Evolutionary conservation across 768 basidiomycete genomes (phyloP).

Genomic region (Leccinum fibrillosum): DNA sequence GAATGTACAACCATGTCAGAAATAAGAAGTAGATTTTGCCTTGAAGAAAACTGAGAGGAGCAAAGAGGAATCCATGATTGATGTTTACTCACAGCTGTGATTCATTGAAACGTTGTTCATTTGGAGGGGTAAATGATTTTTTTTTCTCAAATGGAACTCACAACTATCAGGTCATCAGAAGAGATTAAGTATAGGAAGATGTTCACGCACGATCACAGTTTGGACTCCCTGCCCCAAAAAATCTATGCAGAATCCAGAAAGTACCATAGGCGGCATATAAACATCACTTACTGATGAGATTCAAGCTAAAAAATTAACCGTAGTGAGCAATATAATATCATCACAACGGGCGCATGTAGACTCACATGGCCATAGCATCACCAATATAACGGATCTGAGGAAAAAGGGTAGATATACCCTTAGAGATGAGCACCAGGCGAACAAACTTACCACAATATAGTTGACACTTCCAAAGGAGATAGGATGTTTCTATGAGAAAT

Average conservation of each 20-base stretch:
- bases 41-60: neutral
- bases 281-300: constrained; percentile 3
- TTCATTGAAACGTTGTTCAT: neutral
- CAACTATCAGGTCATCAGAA: constrained; percentile 13
- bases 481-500: constrained; percentile 4
- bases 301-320: constrained; percentile 2
- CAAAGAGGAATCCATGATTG: neutral
- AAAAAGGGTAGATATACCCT: neutral
- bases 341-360: neutral
- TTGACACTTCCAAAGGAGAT: constrained; percentile 14
- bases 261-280: neutral
- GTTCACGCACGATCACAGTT: constrained; percentile 6
- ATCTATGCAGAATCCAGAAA: constrained; percentile 2
- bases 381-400: constrained; percentile 12
- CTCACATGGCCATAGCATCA: constrained; percentile 11
- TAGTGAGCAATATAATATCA: neutral
- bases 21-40: constrained; percentile 6
- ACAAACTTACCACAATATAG: constrained; percentile 6
- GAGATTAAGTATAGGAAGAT: neutral
- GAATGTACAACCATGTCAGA: constrained; percentile 1
- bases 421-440: neutral
- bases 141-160: constrained; percentile 2
- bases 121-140: neutral
- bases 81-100: neutral
- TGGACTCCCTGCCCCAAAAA: constrained; percentile 9